Percentiles rank a stretch among this genome's conserved stretches.
Evolutionary conservation across 257 asterid species (phyloP).

Genomic region (Nicotiana otophora): DNA sequence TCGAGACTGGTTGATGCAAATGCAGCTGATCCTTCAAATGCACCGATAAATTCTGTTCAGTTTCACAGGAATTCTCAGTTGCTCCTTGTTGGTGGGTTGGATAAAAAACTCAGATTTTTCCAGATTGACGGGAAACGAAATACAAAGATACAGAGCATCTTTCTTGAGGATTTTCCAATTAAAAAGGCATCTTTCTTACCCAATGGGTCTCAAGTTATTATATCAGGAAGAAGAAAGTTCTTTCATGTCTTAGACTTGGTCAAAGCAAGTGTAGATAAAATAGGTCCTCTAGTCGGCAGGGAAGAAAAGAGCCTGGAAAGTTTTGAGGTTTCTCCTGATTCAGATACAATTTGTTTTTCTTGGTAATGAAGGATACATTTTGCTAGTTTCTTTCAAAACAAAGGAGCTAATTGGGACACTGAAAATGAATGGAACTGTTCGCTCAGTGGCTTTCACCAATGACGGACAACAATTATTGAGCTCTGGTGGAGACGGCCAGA

Average conservation of each 20-base stretch:
- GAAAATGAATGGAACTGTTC: conserved; percentile 87
- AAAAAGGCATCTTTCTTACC: conserved; percentile 80
- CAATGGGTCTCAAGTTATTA: conserved; percentile 78
- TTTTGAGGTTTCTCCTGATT: conserved; percentile 96
- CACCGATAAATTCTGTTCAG: conserved; percentile 69
- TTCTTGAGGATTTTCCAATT: conserved; percentile 79
- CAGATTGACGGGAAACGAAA: conserved; percentile 90
- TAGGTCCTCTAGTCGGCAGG: conserved; percentile 79
- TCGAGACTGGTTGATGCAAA: conserved; percentile 79
- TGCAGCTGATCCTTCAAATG: conserved; percentile 52
- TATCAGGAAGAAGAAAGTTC: conserved; percentile 82
- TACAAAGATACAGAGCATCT: conserved; percentile 66
- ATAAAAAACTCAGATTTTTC: conserved; percentile 63
- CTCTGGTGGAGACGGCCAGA: conserved; percentile 85
- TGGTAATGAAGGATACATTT: conserved; percentile 83
- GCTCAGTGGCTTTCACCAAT: conserved; percentile 65
- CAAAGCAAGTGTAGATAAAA: conserved; percentile 59
- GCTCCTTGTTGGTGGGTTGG: conserved; percentile 87
- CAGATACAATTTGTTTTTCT: conserved; percentile 74
- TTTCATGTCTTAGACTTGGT: conserved; percentile 77
- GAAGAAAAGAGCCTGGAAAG: conserved; percentile 93
- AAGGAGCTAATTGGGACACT: conserved; percentile 80
- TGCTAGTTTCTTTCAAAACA: conserved; percentile 73
- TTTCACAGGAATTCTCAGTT: conserved; percentile 83
- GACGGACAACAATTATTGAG: conserved; percentile 65